phyloP scores from a whole-genome alignment of 2,329 filamentous ascomycete species.

The Microascus cirrosus region DNA sequence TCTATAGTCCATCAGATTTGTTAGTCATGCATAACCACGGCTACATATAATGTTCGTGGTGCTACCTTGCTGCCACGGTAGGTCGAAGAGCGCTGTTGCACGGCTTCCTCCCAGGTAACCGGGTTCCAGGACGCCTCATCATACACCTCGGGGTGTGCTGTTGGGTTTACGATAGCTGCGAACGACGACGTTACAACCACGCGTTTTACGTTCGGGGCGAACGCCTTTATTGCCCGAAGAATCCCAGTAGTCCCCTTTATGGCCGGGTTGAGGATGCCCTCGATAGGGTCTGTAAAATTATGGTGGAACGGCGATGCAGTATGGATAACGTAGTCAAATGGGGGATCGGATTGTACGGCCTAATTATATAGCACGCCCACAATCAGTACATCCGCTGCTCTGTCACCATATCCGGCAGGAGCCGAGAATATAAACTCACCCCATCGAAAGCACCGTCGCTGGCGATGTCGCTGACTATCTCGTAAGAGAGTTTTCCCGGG shows the following conservation, averaged over 20 bases:
- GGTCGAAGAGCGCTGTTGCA: conserved; percentile 24
- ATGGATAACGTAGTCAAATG: conserved; percentile 44
- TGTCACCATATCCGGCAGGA: neutral
- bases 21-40: conserved; percentile 15
- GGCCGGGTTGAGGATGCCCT: conserved; percentile 46
- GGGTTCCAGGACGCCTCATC: conserved; percentile 43
- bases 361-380: neutral
- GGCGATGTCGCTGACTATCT: neutral
- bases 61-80: conserved; percentile 42
- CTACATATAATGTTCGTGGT: neutral
- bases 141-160: conserved; percentile 19
- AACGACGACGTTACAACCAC: conserved; percentile 54
- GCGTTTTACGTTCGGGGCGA: conserved; percentile 51
- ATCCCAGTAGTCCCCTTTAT: conserved; percentile 55
- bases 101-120: conserved; percentile 31
- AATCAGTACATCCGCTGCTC: neutral
- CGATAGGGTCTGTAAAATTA: conserved; percentile 29
- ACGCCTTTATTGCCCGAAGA: conserved; percentile 54
- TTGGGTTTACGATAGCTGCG: conserved; percentile 32
- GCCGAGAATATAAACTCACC: neutral
- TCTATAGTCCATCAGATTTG: neutral
- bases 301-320: conserved; percentile 51
- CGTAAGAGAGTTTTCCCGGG: neutral
- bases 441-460: neutral
- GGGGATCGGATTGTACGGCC: conserved; percentile 5